These are phyloP conservation scores for Amanita molliuscula DNA, from an alignment of 768 basidiomycete species.

Conservation along the genomic window DNA sequence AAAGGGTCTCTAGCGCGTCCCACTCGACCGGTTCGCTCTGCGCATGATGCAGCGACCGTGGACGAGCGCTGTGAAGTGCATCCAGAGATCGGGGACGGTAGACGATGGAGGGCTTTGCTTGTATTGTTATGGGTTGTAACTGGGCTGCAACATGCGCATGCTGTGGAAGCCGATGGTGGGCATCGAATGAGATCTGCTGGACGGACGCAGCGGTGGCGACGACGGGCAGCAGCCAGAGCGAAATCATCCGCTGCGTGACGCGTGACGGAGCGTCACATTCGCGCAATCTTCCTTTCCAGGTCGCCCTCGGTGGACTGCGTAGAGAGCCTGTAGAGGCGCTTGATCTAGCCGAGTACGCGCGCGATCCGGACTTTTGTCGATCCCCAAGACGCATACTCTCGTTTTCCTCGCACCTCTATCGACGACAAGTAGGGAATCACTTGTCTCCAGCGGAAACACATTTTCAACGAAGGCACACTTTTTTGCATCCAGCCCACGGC, in stretches of 20 bases:
- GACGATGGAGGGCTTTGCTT: constrained; percentile 43
- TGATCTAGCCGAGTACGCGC: constrained; percentile 63
- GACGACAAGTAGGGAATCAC: constrained; percentile 16
- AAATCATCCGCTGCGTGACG: not conserved
- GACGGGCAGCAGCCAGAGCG: constrained; percentile 6
- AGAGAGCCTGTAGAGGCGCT: constrained; percentile 57
- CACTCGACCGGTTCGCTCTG: constrained; percentile 53
- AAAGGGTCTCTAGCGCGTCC: constrained; percentile 55
- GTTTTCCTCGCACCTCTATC: constrained; percentile 13
- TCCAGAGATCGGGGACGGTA: constrained; percentile 47
- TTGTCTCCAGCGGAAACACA: constrained; percentile 33
- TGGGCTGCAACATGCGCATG: not conserved
- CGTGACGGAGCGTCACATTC: not conserved
- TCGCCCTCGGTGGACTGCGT: not conserved
- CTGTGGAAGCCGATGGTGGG: constrained; percentile 11
- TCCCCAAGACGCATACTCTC: constrained; percentile 7
- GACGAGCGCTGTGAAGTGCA: constrained; percentile 41
- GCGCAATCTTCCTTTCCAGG: not conserved
- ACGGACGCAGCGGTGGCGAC: constrained; percentile 8
- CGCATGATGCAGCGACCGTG: constrained; percentile 33
- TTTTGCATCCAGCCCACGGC: constrained; percentile 15
- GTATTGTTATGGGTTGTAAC: constrained; percentile 19
- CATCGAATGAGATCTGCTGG: constrained; percentile 13
- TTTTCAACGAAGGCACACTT: constrained; percentile 27
- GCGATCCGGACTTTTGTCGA: constrained; percentile 23